phyloP scores from a whole-genome alignment of 2,329 filamentous ascomycete species.

The Metarhizium humberi region DNA sequence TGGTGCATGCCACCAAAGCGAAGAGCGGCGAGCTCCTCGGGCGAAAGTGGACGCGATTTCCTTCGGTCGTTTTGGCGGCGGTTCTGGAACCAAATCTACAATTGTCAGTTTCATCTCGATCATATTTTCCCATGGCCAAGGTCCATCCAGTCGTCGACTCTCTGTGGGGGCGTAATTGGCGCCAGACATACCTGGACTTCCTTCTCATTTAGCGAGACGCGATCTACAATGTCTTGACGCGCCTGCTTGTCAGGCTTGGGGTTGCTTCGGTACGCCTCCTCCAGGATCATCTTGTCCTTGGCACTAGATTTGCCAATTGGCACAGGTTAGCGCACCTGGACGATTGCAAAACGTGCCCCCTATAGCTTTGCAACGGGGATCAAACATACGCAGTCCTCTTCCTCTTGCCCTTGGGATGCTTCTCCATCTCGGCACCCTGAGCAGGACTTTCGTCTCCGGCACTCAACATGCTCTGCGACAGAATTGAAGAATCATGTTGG shows the following conservation, averaged over 20 bases:
- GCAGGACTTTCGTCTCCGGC: background rate
- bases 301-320: slow-evolving; percentile 42
- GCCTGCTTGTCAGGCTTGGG: slow-evolving; percentile 87
- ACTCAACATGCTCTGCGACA: slow-evolving; percentile 7
- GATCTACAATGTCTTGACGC: slow-evolving; percentile 73
- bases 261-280: slow-evolving; percentile 75
- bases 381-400: slow-evolving; percentile 52
- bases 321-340: slow-evolving; percentile 9
- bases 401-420: slow-evolving; percentile 51
- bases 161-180: background rate
- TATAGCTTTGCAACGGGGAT: slow-evolving; percentile 2
- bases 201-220: slow-evolving; percentile 85
- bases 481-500: slow-evolving; percentile 15
- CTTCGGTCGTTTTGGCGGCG: slow-evolving; percentile 85
- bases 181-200: slow-evolving; percentile 74
- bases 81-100: slow-evolving; percentile 97
- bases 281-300: slow-evolving; percentile 81
- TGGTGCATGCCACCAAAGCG: slow-evolving; percentile 45
- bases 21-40: slow-evolving; percentile 62
- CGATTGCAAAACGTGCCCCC: background rate
- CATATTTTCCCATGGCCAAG: background rate
- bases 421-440: slow-evolving; percentile 19
- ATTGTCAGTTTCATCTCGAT: background rate
- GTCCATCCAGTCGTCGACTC: too few relatives aligned
- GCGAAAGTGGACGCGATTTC: slow-evolving; percentile 74